Evolutionary conservation across 495 filamentous ascomycete species (phyloP).

Genomic region (Amorphotheca resinae): DNA sequence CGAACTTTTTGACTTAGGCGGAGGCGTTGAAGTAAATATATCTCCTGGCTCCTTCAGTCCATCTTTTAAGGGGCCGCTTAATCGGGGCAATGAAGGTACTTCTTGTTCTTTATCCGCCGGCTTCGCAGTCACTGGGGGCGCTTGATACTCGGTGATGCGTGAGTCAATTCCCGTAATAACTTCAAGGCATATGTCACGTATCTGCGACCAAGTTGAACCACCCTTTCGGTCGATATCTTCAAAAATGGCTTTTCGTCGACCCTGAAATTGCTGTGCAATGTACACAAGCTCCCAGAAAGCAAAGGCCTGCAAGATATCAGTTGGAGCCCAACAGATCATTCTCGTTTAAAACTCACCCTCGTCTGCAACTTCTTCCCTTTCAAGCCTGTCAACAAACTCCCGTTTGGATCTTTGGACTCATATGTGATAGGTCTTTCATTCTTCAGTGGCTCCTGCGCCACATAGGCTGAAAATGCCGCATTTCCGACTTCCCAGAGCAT

Average conservation of each 20-base stretch:
- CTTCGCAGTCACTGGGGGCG: conserved; percentile 1
- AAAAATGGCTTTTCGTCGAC: conserved; percentile 71
- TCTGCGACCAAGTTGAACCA: conserved; percentile 69
- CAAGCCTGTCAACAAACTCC: conserved; percentile 72
- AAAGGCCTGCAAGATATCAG: conserved; percentile 43
- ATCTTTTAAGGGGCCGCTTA: conserved; percentile 41
- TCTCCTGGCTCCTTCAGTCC: conserved; percentile 27
- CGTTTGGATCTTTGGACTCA: conserved; percentile 83
- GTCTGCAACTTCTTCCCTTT: conserved; percentile 58
- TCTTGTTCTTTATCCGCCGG: background rate
- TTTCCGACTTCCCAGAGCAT: conserved; percentile 66
- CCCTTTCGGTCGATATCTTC: conserved; percentile 76
- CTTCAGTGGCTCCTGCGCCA: conserved; percentile 71
- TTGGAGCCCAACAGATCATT: conserved; percentile 8
- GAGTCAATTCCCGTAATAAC: conserved; percentile 50
- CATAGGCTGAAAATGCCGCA: conserved; percentile 60
- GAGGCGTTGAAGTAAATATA: conserved; percentile 39
- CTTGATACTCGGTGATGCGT: conserved; percentile 16
- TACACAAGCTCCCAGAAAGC: conserved; percentile 84
- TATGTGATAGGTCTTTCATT: conserved; percentile 69
- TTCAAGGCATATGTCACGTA: conserved; percentile 51
- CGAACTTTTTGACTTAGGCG: conserved; percentile 33
- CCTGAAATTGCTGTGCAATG: conserved; percentile 59
- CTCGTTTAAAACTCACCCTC: conserved; percentile 29
- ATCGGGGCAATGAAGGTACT: conserved; percentile 29